Evolutionary conservation across 2,329 filamentous ascomycete species (phyloP).

Genomic region (Magnaporthales sp.): DNA sequence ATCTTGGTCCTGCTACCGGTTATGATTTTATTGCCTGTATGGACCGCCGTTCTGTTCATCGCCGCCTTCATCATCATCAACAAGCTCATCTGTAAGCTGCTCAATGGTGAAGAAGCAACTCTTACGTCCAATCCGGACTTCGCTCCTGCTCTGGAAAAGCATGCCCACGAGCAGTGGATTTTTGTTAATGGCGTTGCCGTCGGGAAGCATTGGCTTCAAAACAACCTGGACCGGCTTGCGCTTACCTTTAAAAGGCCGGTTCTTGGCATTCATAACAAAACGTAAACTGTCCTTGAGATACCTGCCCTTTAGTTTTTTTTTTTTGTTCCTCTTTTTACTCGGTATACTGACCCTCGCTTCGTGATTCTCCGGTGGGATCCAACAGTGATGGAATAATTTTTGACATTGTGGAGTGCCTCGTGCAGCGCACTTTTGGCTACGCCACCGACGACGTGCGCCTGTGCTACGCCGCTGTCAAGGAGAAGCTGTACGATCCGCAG

Average conservation of each 20-base stretch:
- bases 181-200: conserved; percentile 67
- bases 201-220: conserved; percentile 59
- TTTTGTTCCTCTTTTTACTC: neutral
- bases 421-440: conserved; percentile 68
- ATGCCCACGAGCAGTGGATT: conserved; percentile 65
- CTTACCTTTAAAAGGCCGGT: conserved; percentile 64
- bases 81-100: conserved; percentile 37
- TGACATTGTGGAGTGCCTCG: conserved; percentile 67
- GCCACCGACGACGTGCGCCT: conserved; percentile 58
- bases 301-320: neutral
- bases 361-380: neutral
- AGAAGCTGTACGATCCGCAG: conserved; percentile 49
- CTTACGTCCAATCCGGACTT: conserved; percentile 46
- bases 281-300: conserved; percentile 24
- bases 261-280: conserved; percentile 67
- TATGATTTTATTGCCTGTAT: conserved; percentile 37
- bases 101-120: conserved; percentile 42
- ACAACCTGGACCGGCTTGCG: conserved; percentile 62
- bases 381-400: conserved; percentile 54
- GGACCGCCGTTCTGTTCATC: conserved; percentile 31
- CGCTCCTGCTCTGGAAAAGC: conserved; percentile 36
- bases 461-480: conserved; percentile 54
- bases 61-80: conserved; percentile 40
- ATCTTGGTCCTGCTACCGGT: conserved; percentile 44
- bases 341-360: neutral